A percentile compares a stretch with the other conserved stretches of the same genome.
These are phyloP conservation scores for Aspergillus sclerotioniger DNA, from an alignment of 495 filamentous ascomycete species.

Conservation along the genomic window DNA sequence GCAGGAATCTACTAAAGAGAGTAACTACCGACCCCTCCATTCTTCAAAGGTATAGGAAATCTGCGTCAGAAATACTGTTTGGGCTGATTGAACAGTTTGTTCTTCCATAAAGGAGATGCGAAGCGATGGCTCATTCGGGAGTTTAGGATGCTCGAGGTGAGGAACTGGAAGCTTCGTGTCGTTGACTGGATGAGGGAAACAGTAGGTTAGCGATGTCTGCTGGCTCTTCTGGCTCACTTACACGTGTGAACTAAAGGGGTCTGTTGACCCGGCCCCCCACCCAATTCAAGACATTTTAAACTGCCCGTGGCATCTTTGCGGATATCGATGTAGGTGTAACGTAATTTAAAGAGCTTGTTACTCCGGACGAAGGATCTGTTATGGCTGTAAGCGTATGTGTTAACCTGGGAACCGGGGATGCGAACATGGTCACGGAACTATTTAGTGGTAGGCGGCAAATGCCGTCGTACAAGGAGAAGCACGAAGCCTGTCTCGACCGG, in stretches of 20 bases:
- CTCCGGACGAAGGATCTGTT: conserved; percentile 41
- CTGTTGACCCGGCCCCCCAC: conserved; percentile 41
- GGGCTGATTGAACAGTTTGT: conserved; percentile 43
- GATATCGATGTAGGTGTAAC: conserved; percentile 43
- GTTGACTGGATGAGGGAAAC: conserved; percentile 26
- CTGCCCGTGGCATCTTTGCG: conserved; percentile 41
- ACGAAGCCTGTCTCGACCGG: conserved; percentile 34
- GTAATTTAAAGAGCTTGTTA: conserved; percentile 42
- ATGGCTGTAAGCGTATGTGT: neutral
- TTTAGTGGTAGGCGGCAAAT: conserved; percentile 36
- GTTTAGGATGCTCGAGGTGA: conserved; percentile 46
- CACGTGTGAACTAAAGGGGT: conserved; percentile 42
- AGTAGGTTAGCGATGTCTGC: neutral
- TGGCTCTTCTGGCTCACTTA: conserved; percentile 19
- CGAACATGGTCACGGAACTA: conserved; percentile 43
- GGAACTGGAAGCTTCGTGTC: conserved; percentile 43
- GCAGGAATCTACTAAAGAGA: neutral
- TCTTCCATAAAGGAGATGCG: conserved; percentile 47
- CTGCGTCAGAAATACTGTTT: conserved; percentile 43
- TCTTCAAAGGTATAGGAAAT: conserved; percentile 46
- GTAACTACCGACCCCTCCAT: conserved; percentile 36
- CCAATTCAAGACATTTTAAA: conserved; percentile 40
- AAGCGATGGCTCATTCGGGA: conserved; percentile 32
- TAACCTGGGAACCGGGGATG: neutral
- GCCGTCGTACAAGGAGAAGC: conserved; percentile 36